These are phyloP conservation scores for Stephania yunnanensis DNA, from an alignment of 164 flowering plant species.

Conservation along the genomic window DNA sequence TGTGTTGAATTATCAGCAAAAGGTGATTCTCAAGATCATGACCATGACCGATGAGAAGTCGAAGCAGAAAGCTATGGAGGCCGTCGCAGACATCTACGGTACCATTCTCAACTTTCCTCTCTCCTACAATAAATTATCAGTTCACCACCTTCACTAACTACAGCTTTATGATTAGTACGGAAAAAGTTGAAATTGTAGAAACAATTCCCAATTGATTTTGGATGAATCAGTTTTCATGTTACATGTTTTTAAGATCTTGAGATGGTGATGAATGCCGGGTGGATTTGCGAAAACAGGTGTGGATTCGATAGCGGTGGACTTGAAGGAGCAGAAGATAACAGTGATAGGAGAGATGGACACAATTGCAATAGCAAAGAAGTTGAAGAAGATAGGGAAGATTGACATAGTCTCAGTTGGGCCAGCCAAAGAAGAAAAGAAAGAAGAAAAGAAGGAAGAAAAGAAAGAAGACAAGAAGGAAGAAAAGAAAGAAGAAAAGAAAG, in stretches of 20 bases:
- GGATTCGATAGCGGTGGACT: slow-evolving; percentile 88
- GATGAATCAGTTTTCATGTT: neutral
- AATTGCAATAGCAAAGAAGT: slow-evolving; percentile 63
- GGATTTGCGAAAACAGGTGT: slow-evolving; percentile 42
- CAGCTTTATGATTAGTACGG: neutral
- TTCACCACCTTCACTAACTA: neutral
- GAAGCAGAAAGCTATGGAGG: slow-evolving; percentile 89
- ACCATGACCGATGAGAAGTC: slow-evolving; percentile 91
- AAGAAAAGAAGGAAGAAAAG: slow-evolving; percentile 54
- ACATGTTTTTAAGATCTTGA: neutral
- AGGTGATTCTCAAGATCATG: slow-evolving; percentile 71
- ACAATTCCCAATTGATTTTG: neutral
- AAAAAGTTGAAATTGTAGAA: too few species aligned
- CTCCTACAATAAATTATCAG: neutral
- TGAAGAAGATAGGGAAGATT: slow-evolving; percentile 35
- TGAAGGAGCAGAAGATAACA: slow-evolving; percentile 75
- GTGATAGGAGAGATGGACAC: slow-evolving; percentile 80
- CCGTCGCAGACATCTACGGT: slow-evolving; percentile 89
- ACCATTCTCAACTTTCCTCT: neutral
- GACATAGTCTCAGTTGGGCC: slow-evolving; percentile 88
- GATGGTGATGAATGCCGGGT: neutral
- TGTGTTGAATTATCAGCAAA: slow-evolving; percentile 34
- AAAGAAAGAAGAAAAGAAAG: slow-evolving; percentile 12
- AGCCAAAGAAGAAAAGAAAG: slow-evolving; percentile 90
- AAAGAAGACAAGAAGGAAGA: slow-evolving; percentile 27